These are phyloP conservation scores for Aspergillus caelatus DNA, from an alignment of 2,329 filamentous ascomycete genomes.

Conservation along the genomic window DNA sequence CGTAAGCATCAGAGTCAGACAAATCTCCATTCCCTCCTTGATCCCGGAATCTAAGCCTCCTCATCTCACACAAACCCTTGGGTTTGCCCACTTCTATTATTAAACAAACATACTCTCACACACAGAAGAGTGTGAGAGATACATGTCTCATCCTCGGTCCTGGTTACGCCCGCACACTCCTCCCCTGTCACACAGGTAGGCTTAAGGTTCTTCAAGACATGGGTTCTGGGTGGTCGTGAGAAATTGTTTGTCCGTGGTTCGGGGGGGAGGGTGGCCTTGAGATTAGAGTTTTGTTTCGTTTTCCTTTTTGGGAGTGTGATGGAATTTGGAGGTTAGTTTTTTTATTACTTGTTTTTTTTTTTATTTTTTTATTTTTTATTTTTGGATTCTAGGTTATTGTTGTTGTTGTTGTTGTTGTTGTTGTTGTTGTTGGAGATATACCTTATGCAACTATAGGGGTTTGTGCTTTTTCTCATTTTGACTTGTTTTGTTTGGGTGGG, in stretches of 20 bases:
- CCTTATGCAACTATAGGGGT: not conserved
- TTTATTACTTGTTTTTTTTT: not conserved
- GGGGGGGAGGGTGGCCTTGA: not conserved
- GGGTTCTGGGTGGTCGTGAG: not conserved
- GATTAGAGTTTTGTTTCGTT: not conserved
- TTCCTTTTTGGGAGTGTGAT: not conserved
- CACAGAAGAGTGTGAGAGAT: not conserved
- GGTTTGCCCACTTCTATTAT: not conserved
- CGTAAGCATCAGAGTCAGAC: not conserved
- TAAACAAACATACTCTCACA: not conserved
- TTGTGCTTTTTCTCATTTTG: not conserved
- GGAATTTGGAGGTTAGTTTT: not conserved
- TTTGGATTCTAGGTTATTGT: no score
- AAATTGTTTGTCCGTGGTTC: not conserved
- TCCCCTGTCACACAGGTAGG: not conserved
- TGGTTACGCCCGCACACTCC: not conserved
- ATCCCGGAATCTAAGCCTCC: not conserved
- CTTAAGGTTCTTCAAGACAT: not conserved
- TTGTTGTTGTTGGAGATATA: no score
- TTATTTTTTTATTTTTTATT: no score
- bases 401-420: no score
- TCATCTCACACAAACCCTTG: not conserved
- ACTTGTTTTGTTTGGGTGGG: not conserved
- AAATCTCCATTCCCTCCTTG: not conserved
- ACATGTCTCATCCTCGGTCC: not conserved